Conservation (phyloP, 495 filamentous ascomycete genomes). For the Evansstolkia leycettana region DNA sequence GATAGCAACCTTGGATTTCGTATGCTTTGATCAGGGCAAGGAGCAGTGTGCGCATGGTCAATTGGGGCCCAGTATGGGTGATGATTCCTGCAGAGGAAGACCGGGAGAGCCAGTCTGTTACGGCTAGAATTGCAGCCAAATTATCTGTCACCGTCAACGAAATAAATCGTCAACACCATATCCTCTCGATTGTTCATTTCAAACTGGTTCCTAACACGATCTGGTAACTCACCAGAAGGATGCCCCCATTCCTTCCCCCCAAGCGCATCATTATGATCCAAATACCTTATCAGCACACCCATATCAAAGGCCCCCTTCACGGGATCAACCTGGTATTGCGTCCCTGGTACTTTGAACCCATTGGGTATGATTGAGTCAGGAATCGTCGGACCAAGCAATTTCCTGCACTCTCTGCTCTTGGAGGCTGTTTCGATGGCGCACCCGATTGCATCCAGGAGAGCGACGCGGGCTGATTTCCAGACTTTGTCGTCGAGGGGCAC, state of each 20-base stretch:
- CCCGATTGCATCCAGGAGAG: constrained; percentile 29
- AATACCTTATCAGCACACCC: constrained; percentile 28
- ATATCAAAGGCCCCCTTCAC: constrained; percentile 33
- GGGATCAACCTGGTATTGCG: constrained; percentile 21
- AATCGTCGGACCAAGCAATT: constrained; percentile 16
- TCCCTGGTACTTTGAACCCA: constrained; percentile 34
- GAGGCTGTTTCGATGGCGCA: constrained; percentile 24
- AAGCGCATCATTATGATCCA: constrained; percentile 35
- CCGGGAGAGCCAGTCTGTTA: constrained; percentile 24
- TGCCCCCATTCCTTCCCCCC: constrained; percentile 33
- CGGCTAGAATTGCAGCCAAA: constrained; percentile 27
- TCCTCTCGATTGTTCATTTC: too few relatives aligned
- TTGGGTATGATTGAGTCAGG: constrained; percentile 12
- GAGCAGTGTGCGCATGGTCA: constrained; percentile 24
- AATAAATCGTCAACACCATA: too few relatives aligned
- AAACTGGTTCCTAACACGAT: too few relatives aligned
- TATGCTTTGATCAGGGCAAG: constrained; percentile 31
- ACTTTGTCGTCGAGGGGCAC: constrained; percentile 7
- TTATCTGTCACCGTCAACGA: constrained; percentile 21
- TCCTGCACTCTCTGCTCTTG: constrained; percentile 12
- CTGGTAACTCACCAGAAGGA: constrained; percentile 24
- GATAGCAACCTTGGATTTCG: constrained; percentile 35
- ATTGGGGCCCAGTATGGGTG: constrained; percentile 2
- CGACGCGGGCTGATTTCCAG: constrained; percentile 14
- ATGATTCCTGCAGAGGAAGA: constrained; percentile 5